phyloP scores from a whole-genome alignment of 768 basidiomycete genomes.

The Agrocybe pediades region DNA sequence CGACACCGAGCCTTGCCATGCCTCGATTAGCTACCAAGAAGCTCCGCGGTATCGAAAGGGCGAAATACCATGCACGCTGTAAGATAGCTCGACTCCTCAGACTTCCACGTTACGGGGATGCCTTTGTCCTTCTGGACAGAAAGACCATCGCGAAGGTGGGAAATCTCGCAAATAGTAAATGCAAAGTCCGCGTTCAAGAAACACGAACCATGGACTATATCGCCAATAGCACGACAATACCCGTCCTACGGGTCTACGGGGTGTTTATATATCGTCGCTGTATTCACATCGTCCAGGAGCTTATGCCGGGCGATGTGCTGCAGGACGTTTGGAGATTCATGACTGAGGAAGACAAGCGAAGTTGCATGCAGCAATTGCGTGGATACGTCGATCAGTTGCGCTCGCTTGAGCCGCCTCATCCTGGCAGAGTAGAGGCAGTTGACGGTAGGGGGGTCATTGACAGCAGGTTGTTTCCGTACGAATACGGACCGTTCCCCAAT shows the following conservation, averaged over 20 bases:
- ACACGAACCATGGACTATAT: conserved; percentile 1
- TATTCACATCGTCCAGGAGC: background rate
- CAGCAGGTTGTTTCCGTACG: background rate
- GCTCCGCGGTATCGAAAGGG: too few relatives aligned
- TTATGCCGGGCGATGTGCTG: background rate
- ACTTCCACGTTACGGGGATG: too few relatives aligned
- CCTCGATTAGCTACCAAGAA: too few relatives aligned
- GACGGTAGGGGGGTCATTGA: background rate
- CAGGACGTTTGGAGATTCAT: background rate
- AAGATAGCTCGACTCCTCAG: too few relatives aligned
- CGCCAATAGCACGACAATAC: conserved; percentile 1
- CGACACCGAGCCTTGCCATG: too few relatives aligned
- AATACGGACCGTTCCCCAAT: background rate
- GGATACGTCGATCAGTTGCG: background rate
- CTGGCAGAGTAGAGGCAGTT: background rate
- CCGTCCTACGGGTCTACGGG: background rate
- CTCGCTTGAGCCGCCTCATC: background rate
- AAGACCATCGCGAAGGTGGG: too few relatives aligned
- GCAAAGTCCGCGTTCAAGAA: background rate
- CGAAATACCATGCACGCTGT: too few relatives aligned
- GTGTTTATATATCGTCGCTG: background rate
- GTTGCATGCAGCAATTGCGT: background rate
- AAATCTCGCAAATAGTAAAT: too few relatives aligned
- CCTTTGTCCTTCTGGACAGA: too few relatives aligned
- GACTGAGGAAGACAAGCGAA: background rate